phyloP scores from a whole-genome alignment of 2,329 filamentous ascomycete genomes.

The Calycina marina region DNA sequence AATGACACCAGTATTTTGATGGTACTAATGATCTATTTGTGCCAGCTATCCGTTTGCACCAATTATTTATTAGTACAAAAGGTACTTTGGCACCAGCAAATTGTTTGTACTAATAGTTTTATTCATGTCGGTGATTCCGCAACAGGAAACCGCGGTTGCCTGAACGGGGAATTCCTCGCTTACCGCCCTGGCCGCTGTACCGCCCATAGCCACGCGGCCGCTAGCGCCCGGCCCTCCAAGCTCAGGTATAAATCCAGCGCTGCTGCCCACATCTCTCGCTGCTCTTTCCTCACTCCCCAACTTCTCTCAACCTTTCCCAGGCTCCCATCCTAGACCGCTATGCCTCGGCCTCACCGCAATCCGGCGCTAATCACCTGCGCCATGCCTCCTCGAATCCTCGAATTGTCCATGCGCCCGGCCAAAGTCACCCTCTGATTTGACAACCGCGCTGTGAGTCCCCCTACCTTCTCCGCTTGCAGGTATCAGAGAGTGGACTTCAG shows the following conservation, averaged over 20 bases:
- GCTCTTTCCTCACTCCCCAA: slow-evolving; percentile 1
- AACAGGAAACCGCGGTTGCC: slow-evolving; percentile 3
- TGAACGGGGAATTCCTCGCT: slow-evolving; percentile 2
- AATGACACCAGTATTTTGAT: too few relatives aligned
- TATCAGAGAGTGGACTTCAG: slow-evolving; percentile 2
- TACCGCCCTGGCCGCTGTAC: background rate
- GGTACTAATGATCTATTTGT: too few relatives aligned
- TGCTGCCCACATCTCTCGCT: background rate
- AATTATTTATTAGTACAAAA: too few relatives aligned
- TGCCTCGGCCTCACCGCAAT: slow-evolving; percentile 1
- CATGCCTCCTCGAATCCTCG: slow-evolving; percentile 1
- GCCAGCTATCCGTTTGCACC: too few relatives aligned
- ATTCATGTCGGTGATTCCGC: slow-evolving; percentile 2
- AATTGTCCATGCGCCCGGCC: background rate
- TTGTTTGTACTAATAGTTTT: too few relatives aligned
- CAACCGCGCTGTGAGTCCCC: slow-evolving; percentile 1
- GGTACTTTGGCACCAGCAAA: too few relatives aligned
- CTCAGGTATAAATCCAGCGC: slow-evolving; percentile 1
- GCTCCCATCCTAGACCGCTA: background rate
- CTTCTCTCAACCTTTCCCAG: background rate
- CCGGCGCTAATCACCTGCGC: background rate
- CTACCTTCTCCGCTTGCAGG: slow-evolving; percentile 3
- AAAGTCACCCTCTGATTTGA: slow-evolving; percentile 1
- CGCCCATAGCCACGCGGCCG: background rate
- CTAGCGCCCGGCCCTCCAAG: background rate